phyloP scores from a whole-genome alignment of 2,329 filamentous ascomycete species.

The Thielaviopsis punctulata region DNA sequence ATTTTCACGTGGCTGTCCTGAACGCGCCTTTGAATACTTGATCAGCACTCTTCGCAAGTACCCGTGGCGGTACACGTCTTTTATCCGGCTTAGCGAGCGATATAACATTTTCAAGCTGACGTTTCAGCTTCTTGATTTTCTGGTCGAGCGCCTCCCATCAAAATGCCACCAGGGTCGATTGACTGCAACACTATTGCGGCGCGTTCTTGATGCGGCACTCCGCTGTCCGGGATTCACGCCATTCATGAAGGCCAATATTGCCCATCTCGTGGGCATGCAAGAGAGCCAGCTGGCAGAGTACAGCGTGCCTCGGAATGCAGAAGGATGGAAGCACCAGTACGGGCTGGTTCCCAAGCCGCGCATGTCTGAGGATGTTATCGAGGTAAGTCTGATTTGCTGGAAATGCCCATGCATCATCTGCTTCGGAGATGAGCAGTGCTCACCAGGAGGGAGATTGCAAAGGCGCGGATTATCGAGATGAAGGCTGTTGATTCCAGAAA shows the following conservation, averaged over 20 bases:
- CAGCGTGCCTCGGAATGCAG: slow-evolving; percentile 30
- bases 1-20: slow-evolving; percentile 42
- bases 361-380: slow-evolving; percentile 33
- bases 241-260: slow-evolving; percentile 43
- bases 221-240: slow-evolving; percentile 43
- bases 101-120: slow-evolving; percentile 34
- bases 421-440: too few species aligned
- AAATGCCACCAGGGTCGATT: slow-evolving; percentile 27
- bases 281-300: slow-evolving; percentile 22
- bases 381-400: slow-evolving; percentile 25
- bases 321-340: slow-evolving; percentile 35
- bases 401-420: too few species aligned
- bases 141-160: slow-evolving; percentile 26
- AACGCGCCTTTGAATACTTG: slow-evolving; percentile 47
- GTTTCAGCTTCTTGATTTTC: slow-evolving; percentile 28
- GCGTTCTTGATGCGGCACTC: slow-evolving; percentile 35
- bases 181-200: slow-evolving; percentile 34
- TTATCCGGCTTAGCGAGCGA: slow-evolving; percentile 41
- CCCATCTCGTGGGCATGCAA: slow-evolving; percentile 23
- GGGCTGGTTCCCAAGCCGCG: slow-evolving; percentile 32
- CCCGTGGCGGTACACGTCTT: slow-evolving; percentile 41
- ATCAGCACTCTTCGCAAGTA: slow-evolving; percentile 46
- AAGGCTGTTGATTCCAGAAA: too few species aligned
- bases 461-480: too few species aligned
- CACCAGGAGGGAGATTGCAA: too few species aligned